Evolutionary conservation across 2,329 filamentous ascomycete species (phyloP).

Genomic region (Pseudopyrenochaeta lycopersici): DNA sequence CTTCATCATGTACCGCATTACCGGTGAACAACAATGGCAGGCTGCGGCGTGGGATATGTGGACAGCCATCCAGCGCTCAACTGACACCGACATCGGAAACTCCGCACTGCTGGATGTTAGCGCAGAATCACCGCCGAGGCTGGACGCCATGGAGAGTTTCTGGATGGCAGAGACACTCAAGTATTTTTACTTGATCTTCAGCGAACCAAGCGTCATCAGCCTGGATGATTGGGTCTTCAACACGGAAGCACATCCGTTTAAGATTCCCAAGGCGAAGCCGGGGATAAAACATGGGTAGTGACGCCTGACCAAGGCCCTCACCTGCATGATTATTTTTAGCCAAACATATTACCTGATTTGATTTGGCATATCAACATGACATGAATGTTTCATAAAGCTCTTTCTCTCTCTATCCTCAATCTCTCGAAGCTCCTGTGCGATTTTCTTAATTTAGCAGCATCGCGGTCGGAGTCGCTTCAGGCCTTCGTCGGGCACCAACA

Average conservation of each 20-base stretch:
- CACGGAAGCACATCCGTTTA: conserved; percentile 59
- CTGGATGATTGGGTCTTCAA: conserved; percentile 59
- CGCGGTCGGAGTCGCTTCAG: too few relatives aligned
- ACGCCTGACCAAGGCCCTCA: background rate
- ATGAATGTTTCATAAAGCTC: too few relatives aligned
- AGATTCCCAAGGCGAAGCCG: conserved; percentile 30
- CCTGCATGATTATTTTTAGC: too few relatives aligned
- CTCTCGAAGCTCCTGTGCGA: too few relatives aligned
- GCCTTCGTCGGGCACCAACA: too few relatives aligned
- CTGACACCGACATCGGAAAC: conserved; percentile 56
- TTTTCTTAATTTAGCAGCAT: too few relatives aligned
- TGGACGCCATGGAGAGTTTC: conserved; percentile 60
- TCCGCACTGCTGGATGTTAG: conserved; percentile 56
- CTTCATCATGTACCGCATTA: conserved; percentile 68
- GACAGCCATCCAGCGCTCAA: conserved; percentile 53
- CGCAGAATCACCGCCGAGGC: conserved; percentile 46
- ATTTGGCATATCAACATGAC: too few relatives aligned
- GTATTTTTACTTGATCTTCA: conserved; percentile 60
- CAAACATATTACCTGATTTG: too few relatives aligned
- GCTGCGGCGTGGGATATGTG: conserved; percentile 62
- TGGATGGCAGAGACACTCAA: conserved; percentile 62
- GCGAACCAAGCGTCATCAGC: conserved; percentile 52
- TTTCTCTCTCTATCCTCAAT: too few relatives aligned
- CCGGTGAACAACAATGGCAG: conserved; percentile 60
- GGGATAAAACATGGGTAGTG: background rate